Conservation (phyloP, 768 basidiomycete genomes). For the button mushroom (Agaricus bisporus) region DNA sequence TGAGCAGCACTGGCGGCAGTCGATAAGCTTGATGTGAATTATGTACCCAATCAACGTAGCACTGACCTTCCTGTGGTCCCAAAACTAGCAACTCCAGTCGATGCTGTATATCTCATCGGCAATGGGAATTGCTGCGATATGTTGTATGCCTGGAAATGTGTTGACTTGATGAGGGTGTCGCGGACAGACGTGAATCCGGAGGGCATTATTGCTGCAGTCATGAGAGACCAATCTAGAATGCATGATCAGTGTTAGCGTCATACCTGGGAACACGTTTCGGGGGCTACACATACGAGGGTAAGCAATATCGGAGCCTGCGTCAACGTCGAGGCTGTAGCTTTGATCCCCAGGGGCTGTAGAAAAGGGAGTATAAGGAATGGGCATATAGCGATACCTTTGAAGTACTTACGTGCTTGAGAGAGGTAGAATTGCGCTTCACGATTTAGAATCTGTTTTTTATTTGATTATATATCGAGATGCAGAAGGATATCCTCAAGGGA, state of each 20-base stretch:
- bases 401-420: neutral
- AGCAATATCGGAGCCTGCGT: conserved; percentile 11
- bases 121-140: conserved; percentile 14
- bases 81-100: conserved; percentile 12
- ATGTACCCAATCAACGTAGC: neutral
- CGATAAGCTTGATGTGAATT: neutral
- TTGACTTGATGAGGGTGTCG: conserved; percentile 29
- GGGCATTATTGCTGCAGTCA: conserved; percentile 38
- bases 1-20: conserved; percentile 20
- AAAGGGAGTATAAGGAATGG: neutral
- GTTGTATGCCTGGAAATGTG: conserved; percentile 17
- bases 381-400: neutral
- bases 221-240: conserved; percentile 40
- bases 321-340: conserved; percentile 17
- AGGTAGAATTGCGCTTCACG: conserved; percentile 13
- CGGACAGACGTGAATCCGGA: conserved; percentile 19
- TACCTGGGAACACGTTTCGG: neutral
- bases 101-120: conserved; percentile 19
- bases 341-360: neutral
- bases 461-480: too few species aligned
- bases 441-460: conserved; percentile 1
- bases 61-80: conserved; percentile 10
- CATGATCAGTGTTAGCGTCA: neutral
- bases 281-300: conserved; percentile 1
- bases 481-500: too few species aligned